phyloP scores from a whole-genome alignment of 345 rosid species.

The Combretum micranthum region DNA sequence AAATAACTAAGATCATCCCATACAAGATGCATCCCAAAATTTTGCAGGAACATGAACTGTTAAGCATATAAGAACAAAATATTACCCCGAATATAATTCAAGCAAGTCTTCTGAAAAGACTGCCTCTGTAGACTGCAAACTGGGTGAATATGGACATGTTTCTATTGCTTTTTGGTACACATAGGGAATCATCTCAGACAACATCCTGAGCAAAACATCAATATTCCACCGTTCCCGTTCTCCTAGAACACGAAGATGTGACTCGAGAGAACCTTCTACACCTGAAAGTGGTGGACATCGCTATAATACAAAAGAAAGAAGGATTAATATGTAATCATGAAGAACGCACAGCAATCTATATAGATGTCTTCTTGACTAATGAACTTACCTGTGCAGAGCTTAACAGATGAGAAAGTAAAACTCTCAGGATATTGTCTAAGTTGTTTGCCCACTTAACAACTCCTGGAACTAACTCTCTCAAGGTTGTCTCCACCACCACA shows the following conservation, averaged over 20 bases:
- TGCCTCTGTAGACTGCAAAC: slow-evolving; percentile 33
- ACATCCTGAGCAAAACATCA: slow-evolving; percentile 82
- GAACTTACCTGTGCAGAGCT: slow-evolving; percentile 74
- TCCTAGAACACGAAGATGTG: slow-evolving; percentile 80
- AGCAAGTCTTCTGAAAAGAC: slow-evolving; percentile 49
- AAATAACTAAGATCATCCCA: too few species aligned
- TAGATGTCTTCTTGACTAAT: slow-evolving; percentile 3
- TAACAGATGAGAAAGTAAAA: slow-evolving; percentile 62
- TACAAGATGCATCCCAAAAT: too few species aligned
- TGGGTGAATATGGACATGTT: slow-evolving; percentile 75
- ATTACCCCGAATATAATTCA: slow-evolving; percentile 69
- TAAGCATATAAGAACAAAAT: not conserved
- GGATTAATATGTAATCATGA: slow-evolving; percentile 3
- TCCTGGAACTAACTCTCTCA: slow-evolving; percentile 80
- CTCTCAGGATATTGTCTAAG: slow-evolving; percentile 67
- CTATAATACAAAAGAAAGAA: slow-evolving; percentile 30
- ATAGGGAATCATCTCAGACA: slow-evolving; percentile 68
- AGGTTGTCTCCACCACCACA: slow-evolving; percentile 83
- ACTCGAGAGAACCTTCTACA: slow-evolving; percentile 91
- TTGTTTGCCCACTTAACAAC: slow-evolving; percentile 81
- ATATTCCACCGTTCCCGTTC: slow-evolving; percentile 93
- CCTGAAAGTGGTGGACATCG: slow-evolving; percentile 92
- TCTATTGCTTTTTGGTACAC: slow-evolving; percentile 60
- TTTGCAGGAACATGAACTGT: not conserved
- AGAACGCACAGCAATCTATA: not conserved